These are phyloP conservation scores for Aureobasidium sp. DNA, from an alignment of 2,329 filamentous ascomycete genomes.

Conservation along the genomic window DNA sequence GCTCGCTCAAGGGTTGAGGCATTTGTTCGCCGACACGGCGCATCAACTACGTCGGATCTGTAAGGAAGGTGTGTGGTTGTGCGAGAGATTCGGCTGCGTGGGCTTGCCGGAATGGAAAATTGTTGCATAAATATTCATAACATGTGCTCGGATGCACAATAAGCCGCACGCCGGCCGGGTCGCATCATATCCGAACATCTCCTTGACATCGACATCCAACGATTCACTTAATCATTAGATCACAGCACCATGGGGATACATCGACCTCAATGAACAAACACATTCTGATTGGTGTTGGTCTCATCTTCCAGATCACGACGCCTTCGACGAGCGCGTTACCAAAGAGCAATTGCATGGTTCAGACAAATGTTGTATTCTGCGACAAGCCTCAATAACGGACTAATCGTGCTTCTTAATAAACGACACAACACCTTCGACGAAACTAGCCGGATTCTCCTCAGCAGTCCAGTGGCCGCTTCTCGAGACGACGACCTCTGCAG, in stretches of 20 bases:
- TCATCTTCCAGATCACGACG: no score
- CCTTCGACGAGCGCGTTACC: no score
- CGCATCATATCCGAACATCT: no score
- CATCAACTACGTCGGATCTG: not conserved
- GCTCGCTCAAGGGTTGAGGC: no score
- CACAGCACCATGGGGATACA: no score
- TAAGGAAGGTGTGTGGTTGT: not conserved
- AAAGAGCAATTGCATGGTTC: no score
- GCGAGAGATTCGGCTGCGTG: not conserved
- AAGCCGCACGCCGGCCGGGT: not conserved
- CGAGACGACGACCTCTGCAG: constrained; percentile 23
- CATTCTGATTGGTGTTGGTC: no score
- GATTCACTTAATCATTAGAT: not conserved
- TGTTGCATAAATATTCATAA: not conserved
- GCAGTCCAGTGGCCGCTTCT: constrained; percentile 32
- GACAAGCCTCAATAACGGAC: not conserved
- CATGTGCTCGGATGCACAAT: not conserved
- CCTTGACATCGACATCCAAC: not conserved
- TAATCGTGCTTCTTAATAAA: constrained; percentile 25
- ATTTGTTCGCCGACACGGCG: not conserved
- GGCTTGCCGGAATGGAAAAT: not conserved
- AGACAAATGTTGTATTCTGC: no score
- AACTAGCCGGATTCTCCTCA: constrained; percentile 34
- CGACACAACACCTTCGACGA: constrained; percentile 27
- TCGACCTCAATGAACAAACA: no score